Evolutionary conservation across 2,329 filamentous ascomycete species (phyloP), one percentile per base, ranked within the genome.

Genomic region (Colletotrichum cuscutae): DNA sequence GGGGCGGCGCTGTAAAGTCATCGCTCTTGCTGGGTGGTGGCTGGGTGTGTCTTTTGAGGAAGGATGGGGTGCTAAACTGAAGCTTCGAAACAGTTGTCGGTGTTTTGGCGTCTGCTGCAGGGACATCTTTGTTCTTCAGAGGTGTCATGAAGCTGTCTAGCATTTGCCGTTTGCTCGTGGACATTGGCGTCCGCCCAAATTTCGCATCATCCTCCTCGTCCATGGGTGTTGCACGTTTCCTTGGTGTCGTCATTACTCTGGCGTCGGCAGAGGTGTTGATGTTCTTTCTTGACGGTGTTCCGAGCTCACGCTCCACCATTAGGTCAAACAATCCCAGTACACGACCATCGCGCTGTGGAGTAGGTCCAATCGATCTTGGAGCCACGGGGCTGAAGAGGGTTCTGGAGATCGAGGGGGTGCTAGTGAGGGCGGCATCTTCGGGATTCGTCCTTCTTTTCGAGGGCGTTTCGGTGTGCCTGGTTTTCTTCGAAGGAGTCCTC

Each of bases 281-380:
- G 79, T 83, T 75, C n/a, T 69, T 85, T 62, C 84, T 87, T 5
- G 88, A 87, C 1, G 89, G 88, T 5, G 87, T 88, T 37, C 83
- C 84, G 28, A 86, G 81, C 26, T 86, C 85, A 54, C 85, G 84
- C 69, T 89, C 86, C 30, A 85, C 83, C 8, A 95, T 83, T 12
- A 93, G 82, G 78, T 96, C 94, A 79, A 97, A 97, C 22, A 97
- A 83, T 5, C 94, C 93, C 2, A 97, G 86, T 1, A 95, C 91
- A 24, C 90, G 89, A 32, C 94, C 94, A 79, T 96, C 93, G 74
- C 91, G 90, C 78, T 96, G 94, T 3, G 94, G 94, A 13, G 94
- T 97, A 1, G 94, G 94, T 2, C 93, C 93, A 73, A 97, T 89
- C 1, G 87, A 89, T 5, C 89, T 90, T 2, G 89, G 89, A 12